Conservation (phyloP, 768 basidiomycete genomes). For the Tylopilus sp. region DNA sequence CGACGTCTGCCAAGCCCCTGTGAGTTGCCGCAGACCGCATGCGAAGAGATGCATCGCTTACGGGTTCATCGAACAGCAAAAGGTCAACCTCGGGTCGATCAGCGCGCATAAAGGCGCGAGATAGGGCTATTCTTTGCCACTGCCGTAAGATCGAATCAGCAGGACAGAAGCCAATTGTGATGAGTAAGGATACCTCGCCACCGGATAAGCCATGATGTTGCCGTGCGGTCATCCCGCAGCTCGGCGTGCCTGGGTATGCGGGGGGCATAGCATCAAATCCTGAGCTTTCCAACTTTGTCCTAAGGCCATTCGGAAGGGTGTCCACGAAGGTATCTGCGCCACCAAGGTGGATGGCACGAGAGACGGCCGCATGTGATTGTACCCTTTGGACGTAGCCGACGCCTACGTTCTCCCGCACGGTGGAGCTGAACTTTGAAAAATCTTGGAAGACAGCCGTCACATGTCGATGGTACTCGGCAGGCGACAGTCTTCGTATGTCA, state of each 20-base stretch:
- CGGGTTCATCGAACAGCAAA: slow-evolving; percentile 82
- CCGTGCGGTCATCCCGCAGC: slow-evolving; percentile 31
- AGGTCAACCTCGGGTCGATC: slow-evolving; percentile 72
- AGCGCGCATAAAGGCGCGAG: slow-evolving; percentile 84
- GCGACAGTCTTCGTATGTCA: slow-evolving; percentile 62
- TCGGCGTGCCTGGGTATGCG: slow-evolving; percentile 28
- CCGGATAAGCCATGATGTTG: slow-evolving; percentile 71
- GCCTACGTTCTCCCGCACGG: slow-evolving; percentile 83
- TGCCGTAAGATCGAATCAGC: slow-evolving; percentile 30
- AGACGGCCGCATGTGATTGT: slow-evolving; percentile 51
- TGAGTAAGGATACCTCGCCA: slow-evolving; percentile 58
- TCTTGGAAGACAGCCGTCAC: slow-evolving; percentile 83
- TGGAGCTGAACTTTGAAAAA: slow-evolving; percentile 76
- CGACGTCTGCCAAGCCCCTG: slow-evolving; percentile 53
- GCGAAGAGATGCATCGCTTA: slow-evolving; percentile 32
- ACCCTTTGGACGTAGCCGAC: slow-evolving; percentile 70
- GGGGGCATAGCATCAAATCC: slow-evolving; percentile 50
- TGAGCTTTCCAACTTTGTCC: slow-evolving; percentile 65
- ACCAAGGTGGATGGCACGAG: slow-evolving; percentile 65
- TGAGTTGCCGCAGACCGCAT: slow-evolving; percentile 3
- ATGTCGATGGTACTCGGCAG: slow-evolving; percentile 70
- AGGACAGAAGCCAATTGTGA: slow-evolving; percentile 10
- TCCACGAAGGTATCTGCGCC: slow-evolving; percentile 66
- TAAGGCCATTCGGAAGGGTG: slow-evolving; percentile 65
- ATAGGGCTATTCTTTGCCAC: slow-evolving; percentile 88